Evolutionary conservation across 305 asterid genomes (phyloP).

Genomic region (Stenogyne calaminthoides): DNA sequence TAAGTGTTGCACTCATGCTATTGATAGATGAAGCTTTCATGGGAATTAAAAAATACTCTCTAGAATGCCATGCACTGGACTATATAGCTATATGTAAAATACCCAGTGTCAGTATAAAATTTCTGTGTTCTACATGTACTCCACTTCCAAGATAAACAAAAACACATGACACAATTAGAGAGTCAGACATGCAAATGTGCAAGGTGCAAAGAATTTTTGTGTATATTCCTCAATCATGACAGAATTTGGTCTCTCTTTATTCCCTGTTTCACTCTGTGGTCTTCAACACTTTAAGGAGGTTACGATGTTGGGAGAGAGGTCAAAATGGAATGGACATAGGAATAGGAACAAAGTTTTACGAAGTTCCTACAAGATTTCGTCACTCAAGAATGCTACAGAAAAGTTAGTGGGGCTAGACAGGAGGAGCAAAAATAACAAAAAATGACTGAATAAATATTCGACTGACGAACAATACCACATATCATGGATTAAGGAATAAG

Average conservation of each 20-base stretch:
- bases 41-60: background rate
- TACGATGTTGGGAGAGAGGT: background rate
- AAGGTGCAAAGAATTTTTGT: background rate
- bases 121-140: slow-evolving; percentile 2
- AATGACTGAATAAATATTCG: slow-evolving; percentile 10
- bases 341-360: background rate
- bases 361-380: background rate
- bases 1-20: background rate
- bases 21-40: background rate
- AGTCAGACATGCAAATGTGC: slow-evolving; percentile 6
- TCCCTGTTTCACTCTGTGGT: background rate
- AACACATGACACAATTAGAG: background rate
- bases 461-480: slow-evolving; percentile 8
- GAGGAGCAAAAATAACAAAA: slow-evolving; percentile 9
- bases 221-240: background rate
- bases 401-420: background rate
- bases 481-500: slow-evolving; percentile 2
- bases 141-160: slow-evolving; percentile 3
- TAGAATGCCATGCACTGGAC: background rate
- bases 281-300: background rate
- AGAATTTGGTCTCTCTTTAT: background rate
- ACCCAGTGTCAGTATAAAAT: slow-evolving; percentile 5
- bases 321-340: too few relatives aligned
- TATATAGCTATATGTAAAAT: background rate
- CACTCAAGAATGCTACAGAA: background rate